These are phyloP conservation scores for Aspergillus udagawae DNA, from an alignment of 2,329 filamentous ascomycete genomes.

Conservation along the genomic window DNA sequence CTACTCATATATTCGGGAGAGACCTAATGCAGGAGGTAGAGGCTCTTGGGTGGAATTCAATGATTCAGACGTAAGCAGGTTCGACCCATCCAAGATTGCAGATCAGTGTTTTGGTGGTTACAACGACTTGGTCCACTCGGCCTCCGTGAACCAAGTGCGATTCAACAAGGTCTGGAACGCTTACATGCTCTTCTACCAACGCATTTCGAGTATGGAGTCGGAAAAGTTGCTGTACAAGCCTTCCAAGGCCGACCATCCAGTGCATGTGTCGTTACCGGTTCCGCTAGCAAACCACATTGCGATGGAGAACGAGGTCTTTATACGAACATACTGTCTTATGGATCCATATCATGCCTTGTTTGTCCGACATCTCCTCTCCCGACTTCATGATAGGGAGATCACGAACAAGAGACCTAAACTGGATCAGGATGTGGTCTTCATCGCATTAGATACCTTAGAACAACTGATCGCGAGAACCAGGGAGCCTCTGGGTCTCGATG, in stretches of 20 bases:
- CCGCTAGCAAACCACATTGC: conserved; percentile 55
- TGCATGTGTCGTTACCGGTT: conserved; percentile 45
- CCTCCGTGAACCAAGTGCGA: conserved; percentile 38
- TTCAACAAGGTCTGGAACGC: conserved; percentile 75
- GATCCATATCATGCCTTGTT: conserved; percentile 69
- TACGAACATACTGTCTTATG: conserved; percentile 75
- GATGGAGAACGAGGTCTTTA: conserved; percentile 66
- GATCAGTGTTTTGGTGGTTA: conserved; percentile 74
- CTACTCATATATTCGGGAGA: conserved; percentile 89
- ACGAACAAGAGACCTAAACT: conserved; percentile 45
- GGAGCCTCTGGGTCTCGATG: conserved; percentile 60
- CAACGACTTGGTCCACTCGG: conserved; percentile 53
- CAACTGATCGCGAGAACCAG: conserved; percentile 70
- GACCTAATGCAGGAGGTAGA: conserved; percentile 51
- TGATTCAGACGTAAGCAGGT: conserved; percentile 73
- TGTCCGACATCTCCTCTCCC: conserved; percentile 58
- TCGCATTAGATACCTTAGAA: conserved; percentile 61
- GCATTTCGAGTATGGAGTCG: conserved; percentile 60
- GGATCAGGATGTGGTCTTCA: conserved; percentile 42
- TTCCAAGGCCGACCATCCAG: conserved; percentile 46
- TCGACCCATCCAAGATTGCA: conserved; percentile 70
- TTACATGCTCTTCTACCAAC: conserved; percentile 97
- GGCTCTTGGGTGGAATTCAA: conserved; percentile 87
- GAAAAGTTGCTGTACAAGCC: conserved; percentile 49
- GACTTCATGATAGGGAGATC: conserved; percentile 49